Evolutionary conservation across 2,329 filamentous ascomycete species (phyloP), one percentile per base, ranked within the genome.

Genomic region (Aphanocladium album): DNA sequence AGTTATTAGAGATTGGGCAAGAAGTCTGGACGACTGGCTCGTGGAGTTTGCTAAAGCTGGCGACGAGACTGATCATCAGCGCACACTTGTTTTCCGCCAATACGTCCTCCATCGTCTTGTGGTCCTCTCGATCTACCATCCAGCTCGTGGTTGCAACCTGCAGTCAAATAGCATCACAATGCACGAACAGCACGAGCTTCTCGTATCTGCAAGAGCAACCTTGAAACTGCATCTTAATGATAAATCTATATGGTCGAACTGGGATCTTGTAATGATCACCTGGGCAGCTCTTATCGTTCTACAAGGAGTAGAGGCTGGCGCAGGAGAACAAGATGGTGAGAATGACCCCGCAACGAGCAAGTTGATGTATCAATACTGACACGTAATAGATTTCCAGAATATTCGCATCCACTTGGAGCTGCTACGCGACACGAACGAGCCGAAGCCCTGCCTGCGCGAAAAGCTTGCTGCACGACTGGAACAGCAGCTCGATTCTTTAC

Each of bases 281-380:
- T 77, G 75, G 76, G 76, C 76, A 6, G 75, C 76, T 2, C 65
- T 78, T 9, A 74, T 78, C n/a, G 74, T 78, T 1, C 64, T 78
- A 1, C 75, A 77, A 62, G 76, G 71, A 2, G 67, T 76, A 3
- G 73, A 77, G 60, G 74, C 73, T 1, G 75, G 75, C 0, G 71
- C 73, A 11, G 74, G 74, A 0, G 74, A 78, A 56, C 62, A 68
- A 2, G 73, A 75, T 27, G 73, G 74, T 75, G 64, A 66, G 66
- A 50, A n/a, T 49, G 4, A 11, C 33, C 2, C 1, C 17, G 1
- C 14, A 19, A n/a, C n/a, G n/a, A n/a, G n/a, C 41, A 12, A 8
- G n/a, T 2, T 17, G 17, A 19, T 30, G 25, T 14, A 0, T 14
- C 1, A 41, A 2, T 3, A 23, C 19, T 33, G 16, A 9, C 17